Evolutionary conservation across 805 yeast genomes (phyloP), one percentile per base, ranked within the genome.

Genomic region (Teunomyces lycoperdinae): DNA sequence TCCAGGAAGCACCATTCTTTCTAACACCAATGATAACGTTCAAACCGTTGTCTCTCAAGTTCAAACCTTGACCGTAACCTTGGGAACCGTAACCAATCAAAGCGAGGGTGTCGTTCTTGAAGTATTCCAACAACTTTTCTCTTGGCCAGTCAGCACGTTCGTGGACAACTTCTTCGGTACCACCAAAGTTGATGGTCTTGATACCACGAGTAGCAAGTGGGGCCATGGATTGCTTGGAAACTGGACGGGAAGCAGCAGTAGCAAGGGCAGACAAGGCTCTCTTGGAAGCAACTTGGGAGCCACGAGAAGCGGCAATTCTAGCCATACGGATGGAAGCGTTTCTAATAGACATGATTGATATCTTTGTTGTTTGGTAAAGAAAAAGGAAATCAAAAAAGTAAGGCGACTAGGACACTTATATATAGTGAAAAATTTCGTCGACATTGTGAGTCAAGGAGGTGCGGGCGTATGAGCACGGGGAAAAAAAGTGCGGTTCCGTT

Each of bases 111-210:
- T 94, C 98, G 76, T 91, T 79, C 84, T 94, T 92, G 90, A 94
- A 94, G 83, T 91, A 94, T 67, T 89, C 91, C 56, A 85, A 81
- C 67, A 94, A 81, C 81, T 88, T 92, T 79, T 92, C 98, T 73
- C 86, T 82, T 77, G 99, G 99, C 99, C 99, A 94, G 87, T 94
- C 99, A 64, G 90, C 85, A 78, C 99, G 89, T 82, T 94, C 98
- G 81, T 94, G 92, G 61, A 94, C 99, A 61, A 85, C 76, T 81
- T 94, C 99, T 65, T 85, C 89, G 60, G 84, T 81, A 76, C 97
- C 97, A 73, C 89, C 97, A 67, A 94, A 94, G 85, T 89, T 89
- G 79, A 94, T 94, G 78, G 88, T 83, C 83, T 94, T 90, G 68
- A 92, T 71, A 78, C 98, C 98, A 78, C 99, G 89, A 62, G 79